Conservation (phyloP, 139 green algal genomes). For the Closterium sp. region DNA sequence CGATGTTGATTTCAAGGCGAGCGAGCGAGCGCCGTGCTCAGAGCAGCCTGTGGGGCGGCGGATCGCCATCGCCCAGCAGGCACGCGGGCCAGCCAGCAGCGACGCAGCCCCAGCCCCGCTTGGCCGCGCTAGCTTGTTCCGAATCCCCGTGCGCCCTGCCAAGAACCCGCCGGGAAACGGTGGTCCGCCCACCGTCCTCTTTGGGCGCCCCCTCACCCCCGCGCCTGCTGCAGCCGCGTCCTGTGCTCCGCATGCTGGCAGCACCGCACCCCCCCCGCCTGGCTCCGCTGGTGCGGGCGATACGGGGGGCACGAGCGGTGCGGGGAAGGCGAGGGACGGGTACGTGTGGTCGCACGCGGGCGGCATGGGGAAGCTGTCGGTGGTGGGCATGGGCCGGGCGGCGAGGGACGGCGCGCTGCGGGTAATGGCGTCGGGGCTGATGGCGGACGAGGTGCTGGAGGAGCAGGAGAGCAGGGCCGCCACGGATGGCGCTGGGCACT, state of each 20-base stretch:
- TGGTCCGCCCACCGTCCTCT: not conserved
- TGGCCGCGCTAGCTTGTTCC: not conserved
- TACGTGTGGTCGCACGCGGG: not conserved
- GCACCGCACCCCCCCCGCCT: not conserved
- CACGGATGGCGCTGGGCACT: too few relatives aligned
- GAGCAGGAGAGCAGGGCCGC: not conserved
- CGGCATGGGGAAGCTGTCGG: not conserved
- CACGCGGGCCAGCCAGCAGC: too few relatives aligned
- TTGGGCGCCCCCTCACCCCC: not conserved
- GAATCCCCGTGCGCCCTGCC: not conserved
- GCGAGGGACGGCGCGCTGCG: not conserved
- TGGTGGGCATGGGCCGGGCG: not conserved
- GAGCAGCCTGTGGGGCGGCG: not conserved
- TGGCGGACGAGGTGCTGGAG: not conserved
- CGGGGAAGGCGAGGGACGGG: not conserved
- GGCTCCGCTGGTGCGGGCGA: not conserved
- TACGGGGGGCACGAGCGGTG: not conserved
- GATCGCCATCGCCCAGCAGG: too few relatives aligned
- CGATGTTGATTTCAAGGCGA: not conserved
- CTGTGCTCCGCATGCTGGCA: too few relatives aligned
- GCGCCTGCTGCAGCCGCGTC: not conserved
- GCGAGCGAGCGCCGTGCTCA: too few relatives aligned
- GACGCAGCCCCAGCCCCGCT: not conserved
- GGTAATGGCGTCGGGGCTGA: not conserved
- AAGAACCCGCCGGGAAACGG: not conserved